Conservation (phyloP, 495 filamentous ascomycete genomes). For the Achaetomiella virescens region DNA sequence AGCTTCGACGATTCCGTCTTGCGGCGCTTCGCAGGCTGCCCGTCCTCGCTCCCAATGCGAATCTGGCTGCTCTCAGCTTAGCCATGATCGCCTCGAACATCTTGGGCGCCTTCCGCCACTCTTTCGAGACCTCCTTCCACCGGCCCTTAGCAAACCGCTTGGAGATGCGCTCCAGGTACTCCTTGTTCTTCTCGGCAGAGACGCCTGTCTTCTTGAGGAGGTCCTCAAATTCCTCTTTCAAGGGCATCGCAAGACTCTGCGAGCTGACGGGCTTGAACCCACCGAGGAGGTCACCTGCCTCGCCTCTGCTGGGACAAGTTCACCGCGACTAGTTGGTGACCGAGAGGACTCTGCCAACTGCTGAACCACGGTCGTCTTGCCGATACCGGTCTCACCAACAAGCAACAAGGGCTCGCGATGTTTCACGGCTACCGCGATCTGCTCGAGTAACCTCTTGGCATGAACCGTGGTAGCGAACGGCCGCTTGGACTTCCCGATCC, state of each 20-base stretch:
- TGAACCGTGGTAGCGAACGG: slow-evolving; percentile 72
- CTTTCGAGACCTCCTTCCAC: slow-evolving; percentile 73
- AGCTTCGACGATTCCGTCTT: slow-evolving; percentile 66
- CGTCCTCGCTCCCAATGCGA: slow-evolving; percentile 36
- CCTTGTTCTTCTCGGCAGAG: slow-evolving; percentile 75
- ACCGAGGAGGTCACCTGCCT: slow-evolving; percentile 85
- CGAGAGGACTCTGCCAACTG: slow-evolving; percentile 76
- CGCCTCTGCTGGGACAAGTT: slow-evolving; percentile 97
- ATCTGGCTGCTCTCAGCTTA: slow-evolving; percentile 33
- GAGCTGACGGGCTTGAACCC: slow-evolving; percentile 94
- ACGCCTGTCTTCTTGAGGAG: slow-evolving; percentile 78
- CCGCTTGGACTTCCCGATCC: slow-evolving; percentile 41
- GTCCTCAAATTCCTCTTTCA: slow-evolving; percentile 90
- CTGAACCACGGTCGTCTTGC: slow-evolving; percentile 93
- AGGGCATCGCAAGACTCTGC: slow-evolving; percentile 76
- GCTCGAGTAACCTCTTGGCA: slow-evolving; percentile 68
- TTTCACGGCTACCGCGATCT: slow-evolving; percentile 73
- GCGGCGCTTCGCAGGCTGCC: slow-evolving; percentile 72
- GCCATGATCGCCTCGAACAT: slow-evolving; percentile 71
- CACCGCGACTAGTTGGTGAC: slow-evolving; percentile 77
- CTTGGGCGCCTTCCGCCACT: slow-evolving; percentile 84
- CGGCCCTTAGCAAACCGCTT: slow-evolving; percentile 75
- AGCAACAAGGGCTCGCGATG: slow-evolving; percentile 83
- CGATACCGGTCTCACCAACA: slow-evolving; percentile 96
- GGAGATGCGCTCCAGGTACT: slow-evolving; percentile 69